Base-by-base conservation (phyloP, 345 rosid species). In the Litchi chinensis region DNA sequence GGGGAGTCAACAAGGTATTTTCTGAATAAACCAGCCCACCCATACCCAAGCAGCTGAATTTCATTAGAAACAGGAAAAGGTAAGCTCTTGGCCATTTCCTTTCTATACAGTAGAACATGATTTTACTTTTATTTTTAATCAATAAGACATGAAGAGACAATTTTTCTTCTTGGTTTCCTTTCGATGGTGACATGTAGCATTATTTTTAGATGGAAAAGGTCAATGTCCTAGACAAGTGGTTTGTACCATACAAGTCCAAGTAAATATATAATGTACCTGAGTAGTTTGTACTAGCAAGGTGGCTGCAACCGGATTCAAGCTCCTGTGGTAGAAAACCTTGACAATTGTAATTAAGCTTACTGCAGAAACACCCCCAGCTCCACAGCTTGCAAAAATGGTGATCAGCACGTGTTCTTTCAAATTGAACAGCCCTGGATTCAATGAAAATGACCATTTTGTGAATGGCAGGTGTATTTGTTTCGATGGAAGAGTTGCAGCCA, bases 21-120 rank as follows among this genome's bases (percentile, higher is more conserved):
- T 76, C 92, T 86, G 86, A 95, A 92, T 3, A 93, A 16, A 24
- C 98, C 93, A 63, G 91, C 98, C 93, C 92, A 95, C 22, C 97
- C 97, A 83, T 93, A 92, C 24, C 97, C 95, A 76, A 95, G 89
- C 83, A 95, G 66, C 97, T 93, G 89, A 71, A 76, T 73, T 40
- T 63, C 39, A 83, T 65, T 28, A 24, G 57, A 65, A 5, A 75
- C 28, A 24, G 4, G 21, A 44, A 16, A 22, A n/a, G 9, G 19
- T 6, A 39, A 4, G 10, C 65, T 28, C 37, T 32, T 32, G 37
- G 22, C 72, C 11, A 73, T 68, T 67, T 76, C 59, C 77, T 46
- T 46, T 46, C 6, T 46, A 46, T 46, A 46, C 50, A 46, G 1
- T 10, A 9, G 50, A 10, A 2, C 9, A 22, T 19, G 22, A 3